These are phyloP conservation scores for Fusarium annulatum DNA, from an alignment of 2,329 filamentous ascomycete genomes.

Conservation along the genomic window DNA sequence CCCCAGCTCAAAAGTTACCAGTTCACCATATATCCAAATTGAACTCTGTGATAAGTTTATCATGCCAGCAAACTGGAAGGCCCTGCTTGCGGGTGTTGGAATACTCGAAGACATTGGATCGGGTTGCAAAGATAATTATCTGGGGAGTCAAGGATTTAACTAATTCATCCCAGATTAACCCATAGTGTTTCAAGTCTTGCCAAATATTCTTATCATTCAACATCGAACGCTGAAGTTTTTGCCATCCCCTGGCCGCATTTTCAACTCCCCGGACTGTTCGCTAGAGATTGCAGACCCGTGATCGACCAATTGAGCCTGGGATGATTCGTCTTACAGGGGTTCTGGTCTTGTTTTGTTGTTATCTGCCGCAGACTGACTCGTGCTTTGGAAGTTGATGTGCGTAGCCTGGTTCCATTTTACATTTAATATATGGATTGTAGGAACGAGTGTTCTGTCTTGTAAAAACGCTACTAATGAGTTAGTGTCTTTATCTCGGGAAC, in stretches of 20 bases:
- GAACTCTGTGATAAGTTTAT: background rate
- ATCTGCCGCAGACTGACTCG: background rate
- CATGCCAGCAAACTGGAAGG: background rate
- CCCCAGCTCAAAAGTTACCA: background rate
- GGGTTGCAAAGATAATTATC: background rate
- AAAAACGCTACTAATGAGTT: background rate
- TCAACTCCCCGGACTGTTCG: background rate
- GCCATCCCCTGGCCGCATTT: background rate
- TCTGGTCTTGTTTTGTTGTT: background rate
- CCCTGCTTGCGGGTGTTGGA: background rate
- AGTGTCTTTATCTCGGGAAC: slow-evolving; percentile 3
- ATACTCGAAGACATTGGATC: background rate
- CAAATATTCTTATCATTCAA: background rate
- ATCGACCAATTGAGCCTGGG: background rate
- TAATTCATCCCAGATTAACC: background rate
- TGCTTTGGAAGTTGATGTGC: background rate
- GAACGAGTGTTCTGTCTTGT: background rate
- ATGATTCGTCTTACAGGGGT: background rate
- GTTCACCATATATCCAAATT: background rate
- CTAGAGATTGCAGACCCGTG: background rate
- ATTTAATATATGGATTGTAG: background rate
- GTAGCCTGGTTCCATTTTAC: background rate
- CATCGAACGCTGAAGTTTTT: background rate
- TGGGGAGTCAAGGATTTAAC: background rate
- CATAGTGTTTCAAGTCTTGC: background rate